phyloP scores from a whole-genome alignment of 2,329 filamentous ascomycete genomes.

The Xylaria sp. region DNA sequence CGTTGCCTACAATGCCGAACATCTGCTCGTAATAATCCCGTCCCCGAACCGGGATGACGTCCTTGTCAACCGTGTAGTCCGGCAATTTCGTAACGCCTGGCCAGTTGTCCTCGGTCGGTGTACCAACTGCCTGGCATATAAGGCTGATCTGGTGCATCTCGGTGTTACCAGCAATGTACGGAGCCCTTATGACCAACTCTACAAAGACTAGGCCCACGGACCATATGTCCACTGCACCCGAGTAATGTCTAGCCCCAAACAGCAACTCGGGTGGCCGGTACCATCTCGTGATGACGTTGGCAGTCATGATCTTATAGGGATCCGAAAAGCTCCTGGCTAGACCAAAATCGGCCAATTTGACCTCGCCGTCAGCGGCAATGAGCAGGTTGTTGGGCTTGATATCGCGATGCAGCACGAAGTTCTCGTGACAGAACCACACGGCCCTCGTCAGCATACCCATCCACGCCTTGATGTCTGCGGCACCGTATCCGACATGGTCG shows the following conservation, averaged over 20 bases:
- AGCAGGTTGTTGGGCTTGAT: slow-evolving; percentile 99
- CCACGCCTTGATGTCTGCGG: slow-evolving; percentile 95
- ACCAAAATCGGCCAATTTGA: slow-evolving; percentile 98
- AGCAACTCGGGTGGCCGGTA: slow-evolving; percentile 94
- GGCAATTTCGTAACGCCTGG: slow-evolving; percentile 82
- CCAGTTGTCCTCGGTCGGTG: slow-evolving; percentile 93
- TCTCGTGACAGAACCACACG: slow-evolving; percentile 96
- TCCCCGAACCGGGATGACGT: slow-evolving; percentile 62
- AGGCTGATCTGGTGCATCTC: slow-evolving; percentile 85
- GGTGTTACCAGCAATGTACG: slow-evolving; percentile 80
- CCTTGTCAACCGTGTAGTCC: slow-evolving; percentile 74
- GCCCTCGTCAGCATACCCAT: slow-evolving; percentile 95
- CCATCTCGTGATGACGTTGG: slow-evolving; percentile 95
- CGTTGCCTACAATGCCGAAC: slow-evolving; percentile 78
- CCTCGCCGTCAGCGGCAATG: slow-evolving; percentile 87
- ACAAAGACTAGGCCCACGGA: slow-evolving; percentile 91
- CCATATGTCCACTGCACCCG: slow-evolving; percentile 91
- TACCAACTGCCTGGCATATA: slow-evolving; percentile 84
- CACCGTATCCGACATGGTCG: slow-evolving; percentile 75
- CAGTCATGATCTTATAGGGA: slow-evolving; percentile 85
- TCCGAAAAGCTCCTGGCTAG: slow-evolving; percentile 88
- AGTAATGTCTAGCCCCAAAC: slow-evolving; percentile 87
- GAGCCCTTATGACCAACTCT: slow-evolving; percentile 80
- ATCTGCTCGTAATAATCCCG: slow-evolving; percentile 73
- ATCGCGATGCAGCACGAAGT: slow-evolving; percentile 91